Evolutionary conservation across 1,284 basidiomycete species (phyloP).

Genomic region (Fomitopsis pinicola): DNA sequence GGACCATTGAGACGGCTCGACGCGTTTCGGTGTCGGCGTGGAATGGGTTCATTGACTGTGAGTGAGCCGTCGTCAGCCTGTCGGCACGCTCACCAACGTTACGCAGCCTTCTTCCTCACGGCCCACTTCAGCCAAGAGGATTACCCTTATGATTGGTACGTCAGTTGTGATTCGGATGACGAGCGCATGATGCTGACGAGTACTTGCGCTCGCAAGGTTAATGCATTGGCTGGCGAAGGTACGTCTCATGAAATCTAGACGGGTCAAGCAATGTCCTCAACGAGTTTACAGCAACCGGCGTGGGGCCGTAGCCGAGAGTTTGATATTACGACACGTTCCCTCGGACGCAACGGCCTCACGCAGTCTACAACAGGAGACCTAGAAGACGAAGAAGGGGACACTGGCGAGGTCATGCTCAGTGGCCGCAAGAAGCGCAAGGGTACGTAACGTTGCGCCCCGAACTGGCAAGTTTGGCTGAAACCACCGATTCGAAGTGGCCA

Average conservation of each 20-base stretch:
- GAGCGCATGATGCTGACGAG: slow-evolving; percentile 6
- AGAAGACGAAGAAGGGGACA: slow-evolving; percentile 71
- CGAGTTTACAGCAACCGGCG: slow-evolving; percentile 57
- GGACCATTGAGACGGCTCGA: slow-evolving; percentile 29
- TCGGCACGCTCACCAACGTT: slow-evolving; percentile 5
- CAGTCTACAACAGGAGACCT: slow-evolving; percentile 69
- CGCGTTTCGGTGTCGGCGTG: slow-evolving; percentile 67
- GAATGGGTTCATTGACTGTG: slow-evolving; percentile 84
- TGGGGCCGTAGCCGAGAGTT: slow-evolving; percentile 83
- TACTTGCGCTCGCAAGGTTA: slow-evolving; percentile 42
- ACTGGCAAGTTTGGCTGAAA: slow-evolving; percentile 7
- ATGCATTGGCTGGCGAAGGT: slow-evolving; percentile 86
- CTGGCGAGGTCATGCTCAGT: slow-evolving; percentile 50
- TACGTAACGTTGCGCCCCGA: slow-evolving; percentile 31
- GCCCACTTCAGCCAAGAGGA: slow-evolving; percentile 84
- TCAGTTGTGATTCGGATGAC: slow-evolving; percentile 1
- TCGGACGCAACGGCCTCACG: slow-evolving; percentile 55
- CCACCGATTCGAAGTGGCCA: slow-evolving; percentile 19
- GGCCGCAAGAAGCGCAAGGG: slow-evolving; percentile 70
- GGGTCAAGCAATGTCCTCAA: slow-evolving; percentile 6
- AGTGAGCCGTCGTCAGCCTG: slow-evolving; percentile 22
- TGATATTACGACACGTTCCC: slow-evolving; percentile 77
- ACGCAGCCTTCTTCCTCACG: slow-evolving; percentile 77
- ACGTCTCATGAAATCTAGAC: slow-evolving; percentile 9
- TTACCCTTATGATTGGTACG: slow-evolving; percentile 78